A percentile compares a stretch with the other conserved stretches of the same genome.
Evolutionary conservation across 495 filamentous ascomycete species (phyloP).

Genomic region (Talaromyces stipitatus): DNA sequence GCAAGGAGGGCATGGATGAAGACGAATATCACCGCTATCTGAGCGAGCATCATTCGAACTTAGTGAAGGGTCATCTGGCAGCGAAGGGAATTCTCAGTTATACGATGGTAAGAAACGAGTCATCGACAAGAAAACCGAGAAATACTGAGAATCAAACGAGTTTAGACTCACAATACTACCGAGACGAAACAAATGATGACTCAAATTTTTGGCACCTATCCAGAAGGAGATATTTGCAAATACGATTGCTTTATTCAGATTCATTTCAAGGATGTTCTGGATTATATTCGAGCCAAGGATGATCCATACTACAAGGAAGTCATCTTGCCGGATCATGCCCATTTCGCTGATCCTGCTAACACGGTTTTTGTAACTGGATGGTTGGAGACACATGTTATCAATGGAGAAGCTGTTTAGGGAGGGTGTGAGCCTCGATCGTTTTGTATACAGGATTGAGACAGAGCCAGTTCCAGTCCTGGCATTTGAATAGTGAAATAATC

Average conservation of each 20-base stretch:
- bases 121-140: not conserved
- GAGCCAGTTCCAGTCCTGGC: too few species aligned
- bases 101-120: not conserved
- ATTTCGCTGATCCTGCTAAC: constrained; percentile 35
- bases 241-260: constrained; percentile 34
- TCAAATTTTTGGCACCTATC: constrained; percentile 17
- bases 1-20: constrained; percentile 31
- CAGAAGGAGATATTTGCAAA: constrained; percentile 18
- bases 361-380: not conserved
- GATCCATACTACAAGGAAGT: constrained; percentile 30
- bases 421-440: too few species aligned
- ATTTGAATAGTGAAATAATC: too few species aligned
- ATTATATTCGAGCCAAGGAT: constrained; percentile 22
- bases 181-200: constrained; percentile 22
- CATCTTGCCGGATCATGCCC: constrained; percentile 17
- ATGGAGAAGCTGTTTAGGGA: not conserved
- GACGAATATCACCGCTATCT: constrained; percentile 34
- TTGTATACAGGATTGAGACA: too few species aligned
- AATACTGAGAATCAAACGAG: constrained; percentile 1
- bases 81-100: not conserved
- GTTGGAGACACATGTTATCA: not conserved
- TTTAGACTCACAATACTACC: constrained; percentile 18
- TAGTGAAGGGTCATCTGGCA: not conserved
- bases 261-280: constrained; percentile 23
- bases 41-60: constrained; percentile 14